phyloP scores from a whole-genome alignment of 2,329 filamentous ascomycete genomes.

The Aureobasidium lini region DNA sequence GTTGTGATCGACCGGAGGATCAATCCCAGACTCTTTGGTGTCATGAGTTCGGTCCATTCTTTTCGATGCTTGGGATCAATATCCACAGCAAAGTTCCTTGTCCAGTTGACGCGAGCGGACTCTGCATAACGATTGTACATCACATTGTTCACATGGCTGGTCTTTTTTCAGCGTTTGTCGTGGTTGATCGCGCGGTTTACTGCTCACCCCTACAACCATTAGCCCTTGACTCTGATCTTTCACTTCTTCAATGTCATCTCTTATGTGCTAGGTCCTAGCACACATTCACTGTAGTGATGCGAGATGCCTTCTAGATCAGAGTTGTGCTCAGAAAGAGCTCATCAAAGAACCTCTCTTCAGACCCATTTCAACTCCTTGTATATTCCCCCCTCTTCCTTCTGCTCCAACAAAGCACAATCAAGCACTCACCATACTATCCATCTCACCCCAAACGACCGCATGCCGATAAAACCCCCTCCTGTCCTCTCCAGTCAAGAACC shows the following conservation, averaged over 20 bases:
- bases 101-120: slow-evolving; percentile 71
- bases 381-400: too few relatives aligned
- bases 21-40: slow-evolving; percentile 58
- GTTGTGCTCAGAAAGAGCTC: too few relatives aligned
- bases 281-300: too few relatives aligned
- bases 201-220: neutral
- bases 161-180: neutral
- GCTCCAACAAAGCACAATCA: neutral
- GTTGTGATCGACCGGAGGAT: slow-evolving; percentile 74
- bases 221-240: too few relatives aligned
- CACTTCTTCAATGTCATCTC: too few relatives aligned
- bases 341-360: too few relatives aligned
- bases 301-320: too few relatives aligned
- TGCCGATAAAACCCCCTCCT: slow-evolving; percentile 58
- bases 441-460: slow-evolving; percentile 75
- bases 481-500: slow-evolving; percentile 59
- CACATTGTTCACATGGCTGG: slow-evolving; percentile 81
- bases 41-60: slow-evolving; percentile 64
- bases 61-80: slow-evolving; percentile 53
- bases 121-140: slow-evolving; percentile 80
- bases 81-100: slow-evolving; percentile 57
- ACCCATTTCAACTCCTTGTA: too few relatives aligned
- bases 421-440: slow-evolving; percentile 54
- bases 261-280: too few relatives aligned
- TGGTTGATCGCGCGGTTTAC: too few relatives aligned